These are phyloP conservation scores for Fusarium sp. DNA, from an alignment of 2,329 filamentous ascomycete genomes.

Conservation along the genomic window DNA sequence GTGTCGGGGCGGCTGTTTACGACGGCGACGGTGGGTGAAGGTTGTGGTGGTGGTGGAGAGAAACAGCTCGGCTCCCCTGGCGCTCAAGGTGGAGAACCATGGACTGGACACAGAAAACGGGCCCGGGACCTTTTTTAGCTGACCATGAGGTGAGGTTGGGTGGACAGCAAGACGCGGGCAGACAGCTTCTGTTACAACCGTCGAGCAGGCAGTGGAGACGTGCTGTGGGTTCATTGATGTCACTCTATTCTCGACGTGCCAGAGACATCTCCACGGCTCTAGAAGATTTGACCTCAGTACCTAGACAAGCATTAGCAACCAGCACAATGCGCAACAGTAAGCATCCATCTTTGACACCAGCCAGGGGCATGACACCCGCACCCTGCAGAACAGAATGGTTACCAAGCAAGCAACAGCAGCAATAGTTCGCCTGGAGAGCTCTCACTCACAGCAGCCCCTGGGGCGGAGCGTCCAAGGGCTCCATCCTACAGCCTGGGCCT, in stretches of 20 bases:
- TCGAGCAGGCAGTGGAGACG: background rate
- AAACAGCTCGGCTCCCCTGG: slow-evolving; percentile 26
- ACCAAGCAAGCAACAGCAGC: background rate
- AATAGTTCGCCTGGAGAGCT: background rate
- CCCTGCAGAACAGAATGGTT: background rate
- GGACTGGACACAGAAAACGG: slow-evolving; percentile 13
- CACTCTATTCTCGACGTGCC: background rate
- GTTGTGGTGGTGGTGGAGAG: slow-evolving; percentile 33
- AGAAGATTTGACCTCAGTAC: background rate
- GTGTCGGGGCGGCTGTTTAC: slow-evolving; percentile 29
- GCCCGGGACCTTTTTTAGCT: slow-evolving; percentile 32
- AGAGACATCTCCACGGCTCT: background rate
- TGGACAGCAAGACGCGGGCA: slow-evolving; percentile 5
- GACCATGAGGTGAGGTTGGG: slow-evolving; percentile 24
- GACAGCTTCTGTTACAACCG: slow-evolving; percentile 9
- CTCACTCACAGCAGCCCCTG: background rate
- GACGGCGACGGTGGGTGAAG: slow-evolving; percentile 32
- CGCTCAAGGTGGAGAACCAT: slow-evolving; percentile 17
- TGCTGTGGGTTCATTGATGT: background rate
- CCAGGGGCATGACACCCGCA: background rate
- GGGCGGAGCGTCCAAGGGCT: background rate
- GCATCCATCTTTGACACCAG: background rate
- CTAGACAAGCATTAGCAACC: background rate
- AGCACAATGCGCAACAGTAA: background rate
- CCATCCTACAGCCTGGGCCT: background rate